These are phyloP conservation scores for Epichloe sibirici DNA, from an alignment of 2,329 filamentous ascomycete genomes.

Conservation along the genomic window DNA sequence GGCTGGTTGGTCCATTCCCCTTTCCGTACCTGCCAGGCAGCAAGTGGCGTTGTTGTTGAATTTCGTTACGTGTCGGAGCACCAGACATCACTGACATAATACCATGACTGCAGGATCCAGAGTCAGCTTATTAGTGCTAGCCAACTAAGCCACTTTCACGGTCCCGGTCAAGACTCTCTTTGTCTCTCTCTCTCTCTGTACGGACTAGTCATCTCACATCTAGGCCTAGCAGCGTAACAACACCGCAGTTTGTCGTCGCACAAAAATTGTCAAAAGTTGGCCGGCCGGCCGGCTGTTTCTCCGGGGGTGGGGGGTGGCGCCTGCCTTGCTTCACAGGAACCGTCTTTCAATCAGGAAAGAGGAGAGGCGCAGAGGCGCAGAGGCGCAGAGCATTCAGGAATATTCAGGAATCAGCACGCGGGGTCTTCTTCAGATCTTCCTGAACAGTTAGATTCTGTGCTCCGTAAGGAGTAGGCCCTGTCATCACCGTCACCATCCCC, in stretches of 20 bases:
- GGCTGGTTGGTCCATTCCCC: no score
- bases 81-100: no score
- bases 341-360: background rate
- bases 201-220: no score
- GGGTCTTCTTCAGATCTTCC: background rate
- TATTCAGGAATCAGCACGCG: background rate
- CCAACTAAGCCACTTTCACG: background rate
- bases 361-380: no score
- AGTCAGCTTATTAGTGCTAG: background rate
- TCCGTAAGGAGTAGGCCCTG: background rate
- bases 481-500: background rate
- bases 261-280: background rate
- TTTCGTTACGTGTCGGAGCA: no score
- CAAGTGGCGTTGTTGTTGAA: no score
- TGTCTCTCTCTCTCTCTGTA: no score
- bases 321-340: conserved; percentile 3
- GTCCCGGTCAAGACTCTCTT: no score
- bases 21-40: no score
- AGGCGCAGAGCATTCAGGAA: background rate
- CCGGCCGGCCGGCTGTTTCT: background rate
- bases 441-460: background rate
- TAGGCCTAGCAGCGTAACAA: no score
- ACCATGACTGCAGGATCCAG: background rate
- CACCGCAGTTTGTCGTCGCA: background rate
- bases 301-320: background rate